Base-by-base conservation (phyloP, 164 flowering plant genomes). In the Magnolia officinalis region DNA sequence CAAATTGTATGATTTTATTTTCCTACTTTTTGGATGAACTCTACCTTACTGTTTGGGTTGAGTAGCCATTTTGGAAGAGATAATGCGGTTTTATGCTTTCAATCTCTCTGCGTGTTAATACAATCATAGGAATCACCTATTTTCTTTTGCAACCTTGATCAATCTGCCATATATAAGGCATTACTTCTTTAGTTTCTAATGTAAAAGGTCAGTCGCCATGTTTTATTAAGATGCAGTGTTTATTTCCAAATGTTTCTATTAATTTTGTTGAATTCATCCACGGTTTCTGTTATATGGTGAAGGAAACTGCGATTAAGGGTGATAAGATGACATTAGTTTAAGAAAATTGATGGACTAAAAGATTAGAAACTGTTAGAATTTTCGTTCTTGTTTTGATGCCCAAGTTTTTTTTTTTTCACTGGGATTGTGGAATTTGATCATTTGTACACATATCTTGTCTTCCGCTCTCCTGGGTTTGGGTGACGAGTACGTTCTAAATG, bases 391-490 rank as follows among this genome's bases (percentile, higher is more conserved):
- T 55, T 55, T 55, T 55, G 13, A 16, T 16, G 16, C 8, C 2
- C 13, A 11, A 9, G 18, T 50, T 71, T 70, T 70, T 19, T 71
- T 9, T 71, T 49, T 71, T 71, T 50, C 6, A 50, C n/a, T 71
- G 16, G 58, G 18, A 18, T 50, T 18, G 8, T 71, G 73, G 18
- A 24, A 2, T 8, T 21, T 45, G 37, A 29, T 55, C 58, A 8
- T 13, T 75, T 24, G 52, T 18, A 29, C 50, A 18, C 29, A 16
- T 8, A 29, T 20, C 23, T 69, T 69, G 8, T 16, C 16, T 71
- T 52, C 24, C 21, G 9, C 61, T 68, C 6, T 74, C 55, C 51
- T 58, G 31, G 67, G 77, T 77, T 76, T 6, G 13, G 24, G 73
- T 79, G 21, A 20, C 49, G n/a, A 29, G 31, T 31, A 18, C 13